Conservation (phyloP, 306 rosid genomes). For the Fragaria vesca region DNA sequence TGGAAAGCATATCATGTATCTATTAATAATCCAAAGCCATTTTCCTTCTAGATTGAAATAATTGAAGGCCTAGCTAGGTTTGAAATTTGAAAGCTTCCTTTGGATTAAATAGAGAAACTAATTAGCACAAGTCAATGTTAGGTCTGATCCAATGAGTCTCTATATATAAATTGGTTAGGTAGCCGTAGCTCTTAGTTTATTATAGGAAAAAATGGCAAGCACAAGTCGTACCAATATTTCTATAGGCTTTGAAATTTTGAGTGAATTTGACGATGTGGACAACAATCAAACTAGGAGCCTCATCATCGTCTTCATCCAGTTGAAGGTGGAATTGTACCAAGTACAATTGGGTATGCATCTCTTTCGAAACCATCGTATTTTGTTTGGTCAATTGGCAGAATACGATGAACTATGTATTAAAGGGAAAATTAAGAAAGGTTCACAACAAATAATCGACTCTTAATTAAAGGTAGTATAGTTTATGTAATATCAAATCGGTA, state of each 20-base stretch:
- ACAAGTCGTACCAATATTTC: background rate
- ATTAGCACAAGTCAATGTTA: conserved; percentile 22
- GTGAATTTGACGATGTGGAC: background rate
- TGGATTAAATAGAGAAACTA: conserved; percentile 1
- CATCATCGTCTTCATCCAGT: conserved; percentile 12
- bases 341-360: conserved; percentile 8
- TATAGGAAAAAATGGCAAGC: too few relatives aligned
- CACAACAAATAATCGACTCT: too few relatives aligned
- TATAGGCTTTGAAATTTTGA: background rate
- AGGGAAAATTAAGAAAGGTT: too few relatives aligned
- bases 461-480: too few relatives aligned
- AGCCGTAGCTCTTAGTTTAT: background rate
- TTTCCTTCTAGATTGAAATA: background rate
- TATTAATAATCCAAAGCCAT: background rate
- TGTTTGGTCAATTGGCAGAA: background rate
- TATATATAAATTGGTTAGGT: conserved; percentile 10
- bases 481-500: too few relatives aligned
- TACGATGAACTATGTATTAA: background rate
- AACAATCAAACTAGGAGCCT: background rate
- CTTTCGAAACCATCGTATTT: background rate
- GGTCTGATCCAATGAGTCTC: conserved; percentile 9
- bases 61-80: background rate
- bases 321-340: background rate
- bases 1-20: background rate
- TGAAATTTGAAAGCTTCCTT: background rate